Conservation (phyloP, 148 eudicot species). For the Spergularia marina region DNA sequence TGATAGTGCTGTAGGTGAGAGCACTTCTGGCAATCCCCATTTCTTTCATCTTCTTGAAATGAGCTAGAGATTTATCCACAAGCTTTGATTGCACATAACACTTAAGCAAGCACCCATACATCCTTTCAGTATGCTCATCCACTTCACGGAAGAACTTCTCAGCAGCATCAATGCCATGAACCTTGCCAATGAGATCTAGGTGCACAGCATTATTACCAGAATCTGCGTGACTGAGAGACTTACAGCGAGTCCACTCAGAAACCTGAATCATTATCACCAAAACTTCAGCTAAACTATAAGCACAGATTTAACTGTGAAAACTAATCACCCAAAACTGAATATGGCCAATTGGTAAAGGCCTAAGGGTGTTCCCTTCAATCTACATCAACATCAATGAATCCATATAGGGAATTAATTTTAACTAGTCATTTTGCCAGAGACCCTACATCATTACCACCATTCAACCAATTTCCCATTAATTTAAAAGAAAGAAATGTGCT, state of each 20-base stretch:
- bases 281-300: neutral
- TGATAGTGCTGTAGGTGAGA: slow-evolving; percentile 47
- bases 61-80: slow-evolving; percentile 6
- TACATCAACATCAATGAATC: no score
- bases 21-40: neutral
- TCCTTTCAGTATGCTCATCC: neutral
- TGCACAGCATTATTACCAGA: neutral
- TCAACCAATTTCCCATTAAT: no score
- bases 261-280: slow-evolving; percentile 4
- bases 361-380: no score
- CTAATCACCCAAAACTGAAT: no score
- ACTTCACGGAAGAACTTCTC: slow-evolving; percentile 2
- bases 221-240: neutral
- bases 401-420: no score
- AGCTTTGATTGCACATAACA: slow-evolving; percentile 4
- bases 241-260: slow-evolving; percentile 4
- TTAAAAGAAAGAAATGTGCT: no score
- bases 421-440: no score
- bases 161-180: slow-evolving; percentile 14
- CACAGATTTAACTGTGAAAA: no score
- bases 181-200: slow-evolving; percentile 16
- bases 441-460: no score
- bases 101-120: slow-evolving; percentile 8
- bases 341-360: no score
- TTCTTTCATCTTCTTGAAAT: slow-evolving; percentile 14